These are phyloP conservation scores for Hypoxylon sp. DNA, from an alignment of 2,329 filamentous ascomycete genomes.

Conservation along the genomic window DNA sequence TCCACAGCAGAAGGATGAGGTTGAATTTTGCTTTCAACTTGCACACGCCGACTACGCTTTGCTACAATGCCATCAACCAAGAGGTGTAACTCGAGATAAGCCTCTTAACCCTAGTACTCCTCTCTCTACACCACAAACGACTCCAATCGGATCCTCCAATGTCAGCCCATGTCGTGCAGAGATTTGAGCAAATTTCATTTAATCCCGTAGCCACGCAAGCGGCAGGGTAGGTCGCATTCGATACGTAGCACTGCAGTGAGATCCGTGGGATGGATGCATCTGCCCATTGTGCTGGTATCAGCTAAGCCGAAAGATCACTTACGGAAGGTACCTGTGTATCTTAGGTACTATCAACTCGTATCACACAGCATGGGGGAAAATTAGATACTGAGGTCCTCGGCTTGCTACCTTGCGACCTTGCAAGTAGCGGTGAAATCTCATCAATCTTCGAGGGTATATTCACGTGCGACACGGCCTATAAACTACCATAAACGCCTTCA, in stretches of 20 bases:
- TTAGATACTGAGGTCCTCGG: neutral
- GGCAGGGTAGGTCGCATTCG: constrained; percentile 28
- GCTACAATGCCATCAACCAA: constrained; percentile 12
- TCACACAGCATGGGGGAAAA: neutral
- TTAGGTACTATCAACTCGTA: constrained; percentile 8
- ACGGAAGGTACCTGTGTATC: constrained; percentile 15
- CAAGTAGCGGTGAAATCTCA: constrained; percentile 22
- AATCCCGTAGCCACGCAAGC: constrained; percentile 38
- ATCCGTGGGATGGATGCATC: constrained; percentile 40
- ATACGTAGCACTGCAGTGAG: constrained; percentile 39
- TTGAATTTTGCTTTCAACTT: constrained; percentile 12
- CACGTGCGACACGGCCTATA: constrained; percentile 15
- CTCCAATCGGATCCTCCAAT: constrained; percentile 38
- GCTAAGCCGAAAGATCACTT: constrained; percentile 21
- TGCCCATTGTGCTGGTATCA: constrained; percentile 39
- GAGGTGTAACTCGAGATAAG: constrained; percentile 38
- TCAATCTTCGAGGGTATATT: constrained; percentile 22
- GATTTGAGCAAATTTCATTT: constrained; percentile 41
- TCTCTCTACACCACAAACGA: constrained; percentile 22
- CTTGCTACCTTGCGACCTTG: constrained; percentile 4
- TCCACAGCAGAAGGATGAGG: constrained; percentile 7
- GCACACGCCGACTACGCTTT: constrained; percentile 31
- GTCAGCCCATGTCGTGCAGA: constrained; percentile 39
- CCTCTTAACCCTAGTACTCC: constrained; percentile 12
- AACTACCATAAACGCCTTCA: constrained; percentile 11